Conservation (phyloP, 805 yeast genomes). For the Spathaspora gorwiae region DNA sequence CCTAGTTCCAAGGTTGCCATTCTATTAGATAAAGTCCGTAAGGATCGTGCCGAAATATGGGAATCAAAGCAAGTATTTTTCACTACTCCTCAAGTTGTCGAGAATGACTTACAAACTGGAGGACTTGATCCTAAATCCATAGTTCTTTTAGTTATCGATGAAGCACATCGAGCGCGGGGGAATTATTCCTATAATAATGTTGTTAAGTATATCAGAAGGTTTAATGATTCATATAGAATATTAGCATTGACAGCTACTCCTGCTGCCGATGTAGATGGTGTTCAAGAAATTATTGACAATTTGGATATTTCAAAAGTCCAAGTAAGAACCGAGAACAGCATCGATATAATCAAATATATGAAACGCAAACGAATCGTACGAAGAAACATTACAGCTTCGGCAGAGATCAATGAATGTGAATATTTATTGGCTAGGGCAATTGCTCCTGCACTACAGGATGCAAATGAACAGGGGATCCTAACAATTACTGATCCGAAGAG, state of each 20-base stretch:
- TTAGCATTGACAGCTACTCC: constrained; percentile 96
- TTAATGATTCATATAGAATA: constrained; percentile 58
- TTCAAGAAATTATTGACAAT: constrained; percentile 77
- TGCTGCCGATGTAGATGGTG: constrained; percentile 79
- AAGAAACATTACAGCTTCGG: constrained; percentile 48
- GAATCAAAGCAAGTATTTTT: constrained; percentile 71
- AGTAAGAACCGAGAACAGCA: constrained; percentile 77
- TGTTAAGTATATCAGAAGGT: constrained; percentile 56
- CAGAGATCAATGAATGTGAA: constrained; percentile 52
- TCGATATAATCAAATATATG: constrained; percentile 77
- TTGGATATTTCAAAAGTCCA: constrained; percentile 73
- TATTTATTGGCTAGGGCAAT: constrained; percentile 58
- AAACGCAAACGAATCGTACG: constrained; percentile 61
- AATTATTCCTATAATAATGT: constrained; percentile 85
- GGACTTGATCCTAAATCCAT: constrained; percentile 69
- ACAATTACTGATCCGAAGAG: constrained; percentile 61
- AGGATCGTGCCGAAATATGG: constrained; percentile 78
- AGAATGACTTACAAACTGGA: constrained; percentile 78
- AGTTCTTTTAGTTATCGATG: constrained; percentile 81
- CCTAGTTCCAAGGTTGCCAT: constrained; percentile 76
- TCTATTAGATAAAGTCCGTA: constrained; percentile 53
- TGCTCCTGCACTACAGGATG: constrained; percentile 59
- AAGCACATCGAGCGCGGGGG: constrained; percentile 92
- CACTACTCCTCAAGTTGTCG: constrained; percentile 95
- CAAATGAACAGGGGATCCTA: constrained; percentile 60